phyloP scores from a whole-genome alignment of 2,329 filamentous ascomycete species.

The Xylariaceae sp. region DNA sequence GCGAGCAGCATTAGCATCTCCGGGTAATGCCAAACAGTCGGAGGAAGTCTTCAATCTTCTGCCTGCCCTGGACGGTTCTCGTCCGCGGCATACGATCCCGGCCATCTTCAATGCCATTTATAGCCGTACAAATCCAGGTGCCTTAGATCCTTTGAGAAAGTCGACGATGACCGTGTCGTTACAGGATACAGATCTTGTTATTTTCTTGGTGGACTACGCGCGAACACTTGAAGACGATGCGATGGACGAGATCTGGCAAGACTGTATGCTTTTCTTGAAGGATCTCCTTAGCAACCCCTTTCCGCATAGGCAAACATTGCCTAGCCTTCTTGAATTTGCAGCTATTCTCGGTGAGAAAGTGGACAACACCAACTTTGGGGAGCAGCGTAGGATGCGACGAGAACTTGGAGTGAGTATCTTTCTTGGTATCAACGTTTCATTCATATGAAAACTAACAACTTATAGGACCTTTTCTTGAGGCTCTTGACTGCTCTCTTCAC shows the following conservation, averaged over 20 bases:
- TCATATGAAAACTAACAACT: slow-evolving; percentile 26
- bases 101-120: slow-evolving; percentile 96
- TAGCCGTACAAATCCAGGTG: slow-evolving; percentile 80
- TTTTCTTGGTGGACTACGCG: slow-evolving; percentile 87
- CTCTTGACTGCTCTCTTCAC: slow-evolving; percentile 93
- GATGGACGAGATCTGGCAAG: slow-evolving; percentile 96
- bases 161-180: slow-evolving; percentile 85
- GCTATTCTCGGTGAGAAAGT: slow-evolving; percentile 90
- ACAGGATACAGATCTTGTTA: slow-evolving; percentile 75
- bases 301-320: slow-evolving; percentile 85
- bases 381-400: slow-evolving; percentile 84
- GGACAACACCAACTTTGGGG: slow-evolving; percentile 95
- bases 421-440: background rate
- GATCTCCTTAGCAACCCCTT: slow-evolving; percentile 92
- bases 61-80: slow-evolving; percentile 83
- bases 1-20: slow-evolving; percentile 49
- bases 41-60: slow-evolving; percentile 79
- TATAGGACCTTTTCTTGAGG: slow-evolving; percentile 78
- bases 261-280: slow-evolving; percentile 84
- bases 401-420: slow-evolving; percentile 72
- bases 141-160: slow-evolving; percentile 71
- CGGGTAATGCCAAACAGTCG: slow-evolving; percentile 46
- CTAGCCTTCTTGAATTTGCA: slow-evolving; percentile 80
- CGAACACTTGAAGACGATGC: slow-evolving; percentile 90
- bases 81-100: slow-evolving; percentile 86